These are phyloP conservation scores for Boletus smithii DNA, from an alignment of 1,284 basidiomycete species.

Conservation along the genomic window DNA sequence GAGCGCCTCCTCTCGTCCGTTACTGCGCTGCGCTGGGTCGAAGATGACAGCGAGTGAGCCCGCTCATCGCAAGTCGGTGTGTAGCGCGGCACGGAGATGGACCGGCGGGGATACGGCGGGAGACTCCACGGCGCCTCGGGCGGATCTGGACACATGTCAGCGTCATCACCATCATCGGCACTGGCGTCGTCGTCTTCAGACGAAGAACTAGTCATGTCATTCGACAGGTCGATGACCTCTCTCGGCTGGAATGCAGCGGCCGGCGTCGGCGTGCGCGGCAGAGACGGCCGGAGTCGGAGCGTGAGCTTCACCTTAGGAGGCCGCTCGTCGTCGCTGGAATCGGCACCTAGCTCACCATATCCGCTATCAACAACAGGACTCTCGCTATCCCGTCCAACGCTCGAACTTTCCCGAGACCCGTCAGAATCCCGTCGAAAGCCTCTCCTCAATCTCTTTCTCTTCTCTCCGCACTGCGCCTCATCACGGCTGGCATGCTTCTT, in stretches of 20 bases:
- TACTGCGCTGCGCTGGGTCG: conserved; percentile 17
- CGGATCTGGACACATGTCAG: conserved; percentile 24
- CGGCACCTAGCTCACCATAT: conserved; percentile 34
- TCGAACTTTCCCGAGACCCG: conserved; percentile 10
- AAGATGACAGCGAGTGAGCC: conserved; percentile 28
- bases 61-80: conserved; percentile 43
- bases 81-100: conserved; percentile 53
- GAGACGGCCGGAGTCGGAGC: conserved; percentile 48
- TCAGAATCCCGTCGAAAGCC: conserved; percentile 39
- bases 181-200: conserved; percentile 24
- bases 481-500: conserved; percentile 40
- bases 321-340: conserved; percentile 41
- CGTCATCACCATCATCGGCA: conserved; percentile 31
- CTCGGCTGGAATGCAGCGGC: conserved; percentile 21
- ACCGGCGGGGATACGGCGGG: conserved; percentile 43
- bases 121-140: conserved; percentile 32
- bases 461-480: conserved; percentile 56
- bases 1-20: conserved; percentile 45
- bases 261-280: conserved; percentile 25
- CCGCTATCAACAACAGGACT: conserved; percentile 31
- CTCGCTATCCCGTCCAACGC: conserved; percentile 12
- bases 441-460: conserved; percentile 61
- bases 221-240: conserved; percentile 43
- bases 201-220: conserved; percentile 35
- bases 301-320: conserved; percentile 67